A percentile compares a stretch with the other conserved stretches of the same genome.
These are phyloP conservation scores for Monilinia fructicola DNA, from an alignment of 2,329 filamentous ascomycete genomes.

Conservation along the genomic window DNA sequence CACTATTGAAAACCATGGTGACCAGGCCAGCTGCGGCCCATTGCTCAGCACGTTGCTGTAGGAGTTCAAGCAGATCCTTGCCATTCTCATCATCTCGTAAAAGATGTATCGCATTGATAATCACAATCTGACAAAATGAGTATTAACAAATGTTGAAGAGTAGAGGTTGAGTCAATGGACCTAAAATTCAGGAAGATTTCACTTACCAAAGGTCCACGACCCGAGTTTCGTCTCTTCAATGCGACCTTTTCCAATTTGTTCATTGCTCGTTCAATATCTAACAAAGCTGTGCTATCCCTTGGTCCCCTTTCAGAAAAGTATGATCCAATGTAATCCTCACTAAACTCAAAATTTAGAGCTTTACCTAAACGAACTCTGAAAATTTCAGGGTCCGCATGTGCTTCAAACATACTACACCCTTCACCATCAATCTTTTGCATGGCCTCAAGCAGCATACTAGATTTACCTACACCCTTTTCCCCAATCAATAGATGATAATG, in stretches of 20 bases:
- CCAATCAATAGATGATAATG: constrained; percentile 92
- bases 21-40: constrained; percentile 93
- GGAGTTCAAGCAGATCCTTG: constrained; percentile 86
- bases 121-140: constrained; percentile 49
- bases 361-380: constrained; percentile 92
- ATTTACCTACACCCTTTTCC: constrained; percentile 96
- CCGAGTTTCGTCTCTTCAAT: constrained; percentile 61
- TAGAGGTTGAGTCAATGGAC: not conserved
- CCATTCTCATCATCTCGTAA: constrained; percentile 90
- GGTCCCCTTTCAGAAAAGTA: constrained; percentile 94
- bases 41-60: constrained; percentile 93
- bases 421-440: constrained; percentile 92
- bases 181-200: not conserved
- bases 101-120: constrained; percentile 92
- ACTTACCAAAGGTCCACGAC: constrained; percentile 67
- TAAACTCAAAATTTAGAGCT: constrained; percentile 91
- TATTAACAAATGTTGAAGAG: not conserved
- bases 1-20: constrained; percentile 90
- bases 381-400: constrained; percentile 91
- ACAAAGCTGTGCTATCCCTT: constrained; percentile 82
- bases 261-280: constrained; percentile 94
- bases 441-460: constrained; percentile 91
- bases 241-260: constrained; percentile 99
- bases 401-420: constrained; percentile 92
- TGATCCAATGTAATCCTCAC: constrained; percentile 96